A percentile compares a stretch with the other conserved stretches of the same genome.
Conservation (phyloP, 805 yeast species). For the Sugiyamaella lignohabitans region DNA sequence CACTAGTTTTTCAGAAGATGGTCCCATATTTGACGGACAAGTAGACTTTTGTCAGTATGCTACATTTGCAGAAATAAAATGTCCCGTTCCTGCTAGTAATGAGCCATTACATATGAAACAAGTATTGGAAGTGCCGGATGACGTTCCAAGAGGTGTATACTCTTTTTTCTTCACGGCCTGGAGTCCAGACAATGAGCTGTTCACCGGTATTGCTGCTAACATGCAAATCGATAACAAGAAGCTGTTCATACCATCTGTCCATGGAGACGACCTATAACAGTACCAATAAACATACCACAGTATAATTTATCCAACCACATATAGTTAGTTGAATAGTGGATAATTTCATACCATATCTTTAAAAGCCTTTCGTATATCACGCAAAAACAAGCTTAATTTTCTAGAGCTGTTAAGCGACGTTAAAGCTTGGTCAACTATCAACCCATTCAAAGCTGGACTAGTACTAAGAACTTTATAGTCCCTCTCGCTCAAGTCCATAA, state of each 20-base stretch:
- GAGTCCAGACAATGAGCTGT: constrained; percentile 18
- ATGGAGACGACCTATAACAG: constrained; percentile 11
- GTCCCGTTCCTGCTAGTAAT: constrained; percentile 23
- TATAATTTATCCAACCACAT: background rate
- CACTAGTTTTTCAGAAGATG: constrained; percentile 17
- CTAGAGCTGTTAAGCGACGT: constrained; percentile 22
- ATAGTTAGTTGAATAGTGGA: background rate
- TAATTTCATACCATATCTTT: constrained; percentile 10
- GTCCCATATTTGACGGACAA: constrained; percentile 18
- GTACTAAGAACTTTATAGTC: constrained; percentile 32
- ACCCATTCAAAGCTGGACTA: constrained; percentile 35
- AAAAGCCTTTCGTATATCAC: constrained; percentile 26
- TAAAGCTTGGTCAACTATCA: constrained; percentile 19
- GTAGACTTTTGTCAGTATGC: constrained; percentile 26
- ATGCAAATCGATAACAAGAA: constrained; percentile 10
- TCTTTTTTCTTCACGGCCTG: constrained; percentile 26
- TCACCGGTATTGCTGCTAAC: constrained; percentile 22
- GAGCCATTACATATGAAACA: constrained; percentile 15
- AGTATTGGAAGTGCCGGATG: constrained; percentile 25
- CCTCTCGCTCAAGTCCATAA: constrained; percentile 41
- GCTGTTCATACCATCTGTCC: background rate
- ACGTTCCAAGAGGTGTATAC: constrained; percentile 25
- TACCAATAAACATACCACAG: background rate
- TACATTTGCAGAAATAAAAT: constrained; percentile 22
- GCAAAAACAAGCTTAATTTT: constrained; percentile 24